Evolutionary conservation across 1,139 yeast genomes (phyloP).

Genomic region (Geotrichum europaeum): DNA sequence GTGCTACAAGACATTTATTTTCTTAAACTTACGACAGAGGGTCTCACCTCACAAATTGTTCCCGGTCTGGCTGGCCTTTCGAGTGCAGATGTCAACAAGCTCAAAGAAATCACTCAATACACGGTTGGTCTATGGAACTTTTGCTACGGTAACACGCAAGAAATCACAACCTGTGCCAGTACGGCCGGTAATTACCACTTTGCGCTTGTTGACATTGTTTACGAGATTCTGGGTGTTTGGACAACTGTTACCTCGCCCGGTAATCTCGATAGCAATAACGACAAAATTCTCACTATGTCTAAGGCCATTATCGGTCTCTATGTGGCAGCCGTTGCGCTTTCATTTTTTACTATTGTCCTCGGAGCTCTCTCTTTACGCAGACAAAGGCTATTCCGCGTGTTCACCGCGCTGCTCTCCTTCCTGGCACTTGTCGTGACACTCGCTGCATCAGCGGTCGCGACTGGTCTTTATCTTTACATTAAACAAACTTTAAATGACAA

Average conservation of each 20-base stretch:
- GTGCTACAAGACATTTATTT: constrained; percentile 11
- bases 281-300: constrained; percentile 6
- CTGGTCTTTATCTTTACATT: constrained; percentile 11
- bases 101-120: not conserved
- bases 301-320: not conserved
- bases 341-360: not conserved
- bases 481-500: constrained; percentile 1
- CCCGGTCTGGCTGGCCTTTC: not conserved
- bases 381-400: not conserved
- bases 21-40: constrained; percentile 1
- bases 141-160: constrained; percentile 1
- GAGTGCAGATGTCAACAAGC: not conserved
- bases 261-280: not conserved
- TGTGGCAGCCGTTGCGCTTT: not conserved
- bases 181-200: constrained; percentile 6
- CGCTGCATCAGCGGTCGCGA: constrained; percentile 7
- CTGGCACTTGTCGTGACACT: constrained; percentile 4
- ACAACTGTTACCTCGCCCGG: constrained; percentile 3
- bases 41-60: constrained; percentile 3
- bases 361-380: not conserved
- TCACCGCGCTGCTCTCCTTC: constrained; percentile 5
- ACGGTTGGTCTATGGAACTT: constrained; percentile 9
- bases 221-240: constrained; percentile 4
- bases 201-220: constrained; percentile 4
- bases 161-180: not conserved